These are phyloP conservation scores for Trypanosoma rangeli DNA, from an alignment of 208 protist species.

Conservation along the genomic window DNA sequence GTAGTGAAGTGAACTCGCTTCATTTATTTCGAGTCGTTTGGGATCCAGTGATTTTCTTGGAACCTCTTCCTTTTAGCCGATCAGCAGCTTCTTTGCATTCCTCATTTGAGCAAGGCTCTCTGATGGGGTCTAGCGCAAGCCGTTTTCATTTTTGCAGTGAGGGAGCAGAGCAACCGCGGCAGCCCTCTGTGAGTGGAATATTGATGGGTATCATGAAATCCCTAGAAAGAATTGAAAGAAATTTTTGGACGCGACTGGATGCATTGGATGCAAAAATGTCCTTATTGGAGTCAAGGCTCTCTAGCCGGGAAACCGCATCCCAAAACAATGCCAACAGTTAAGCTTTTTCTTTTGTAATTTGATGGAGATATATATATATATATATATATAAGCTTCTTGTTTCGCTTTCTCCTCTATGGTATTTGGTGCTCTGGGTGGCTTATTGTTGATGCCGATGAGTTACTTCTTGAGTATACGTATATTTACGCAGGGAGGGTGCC, in stretches of 20 bases:
- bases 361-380: neutral
- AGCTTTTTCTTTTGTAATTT: neutral
- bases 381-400: conserved; percentile 7
- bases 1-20: conserved; percentile 37
- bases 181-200: conserved; percentile 15
- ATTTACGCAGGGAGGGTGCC: too few species aligned
- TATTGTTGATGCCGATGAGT: neutral
- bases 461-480: neutral
- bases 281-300: conserved; percentile 20
- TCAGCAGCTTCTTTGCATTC: conserved; percentile 47
- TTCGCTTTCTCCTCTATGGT: neutral
- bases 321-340: neutral
- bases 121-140: conserved; percentile 48
- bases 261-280: conserved; percentile 12
- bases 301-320: neutral
- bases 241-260: conserved; percentile 20
- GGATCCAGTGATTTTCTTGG: conserved; percentile 71
- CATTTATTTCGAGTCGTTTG: conserved; percentile 59
- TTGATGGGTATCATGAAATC: conserved; percentile 11
- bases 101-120: conserved; percentile 43
- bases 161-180: conserved; percentile 4
- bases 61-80: conserved; percentile 47
- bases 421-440: too few species aligned
- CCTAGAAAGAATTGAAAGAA: conserved; percentile 20
- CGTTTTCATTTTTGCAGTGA: neutral